Evolutionary conservation across 306 rosid genomes (phyloP).

Genomic region (apple (Malus domestica)): DNA sequence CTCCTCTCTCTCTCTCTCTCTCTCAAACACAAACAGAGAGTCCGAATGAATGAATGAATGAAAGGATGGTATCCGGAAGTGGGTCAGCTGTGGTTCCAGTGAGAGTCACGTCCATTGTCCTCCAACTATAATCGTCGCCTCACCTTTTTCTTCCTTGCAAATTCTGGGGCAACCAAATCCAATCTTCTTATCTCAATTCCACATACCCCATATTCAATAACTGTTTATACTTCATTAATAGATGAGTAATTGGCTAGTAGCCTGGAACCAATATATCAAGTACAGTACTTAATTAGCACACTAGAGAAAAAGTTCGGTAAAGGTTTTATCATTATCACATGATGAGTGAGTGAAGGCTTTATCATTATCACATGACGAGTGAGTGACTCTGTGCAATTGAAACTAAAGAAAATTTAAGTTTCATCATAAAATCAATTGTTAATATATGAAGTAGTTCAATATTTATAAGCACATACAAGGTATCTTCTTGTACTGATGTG

Average conservation of each 20-base stretch:
- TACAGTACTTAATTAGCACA: background rate
- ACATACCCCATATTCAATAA: conserved; percentile 5
- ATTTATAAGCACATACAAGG: no score
- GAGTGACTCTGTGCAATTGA: background rate
- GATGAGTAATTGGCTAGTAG: background rate
- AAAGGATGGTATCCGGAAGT: conserved; percentile 28
- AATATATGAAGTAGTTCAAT: no score
- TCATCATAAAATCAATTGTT: no score
- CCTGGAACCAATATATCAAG: conserved; percentile 16
- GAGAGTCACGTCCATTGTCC: conserved; percentile 32
- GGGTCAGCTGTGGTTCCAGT: conserved; percentile 22
- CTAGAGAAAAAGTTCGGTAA: background rate
- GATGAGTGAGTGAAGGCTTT: background rate
- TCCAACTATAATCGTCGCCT: conserved; percentile 20
- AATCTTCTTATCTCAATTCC: conserved; percentile 33
- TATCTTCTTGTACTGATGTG: no score
- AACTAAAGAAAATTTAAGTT: no score
- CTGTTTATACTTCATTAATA: no score
- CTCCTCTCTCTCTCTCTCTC: background rate
- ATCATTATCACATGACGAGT: background rate
- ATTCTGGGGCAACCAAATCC: conserved; percentile 37
- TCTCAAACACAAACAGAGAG: conserved; percentile 16
- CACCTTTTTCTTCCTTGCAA: conserved; percentile 33
- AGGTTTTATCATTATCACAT: background rate
- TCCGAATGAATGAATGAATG: conserved; percentile 11